Evolutionary conservation across 208 protist species (phyloP).

Genomic region (Trypanosoma theileri): DNA sequence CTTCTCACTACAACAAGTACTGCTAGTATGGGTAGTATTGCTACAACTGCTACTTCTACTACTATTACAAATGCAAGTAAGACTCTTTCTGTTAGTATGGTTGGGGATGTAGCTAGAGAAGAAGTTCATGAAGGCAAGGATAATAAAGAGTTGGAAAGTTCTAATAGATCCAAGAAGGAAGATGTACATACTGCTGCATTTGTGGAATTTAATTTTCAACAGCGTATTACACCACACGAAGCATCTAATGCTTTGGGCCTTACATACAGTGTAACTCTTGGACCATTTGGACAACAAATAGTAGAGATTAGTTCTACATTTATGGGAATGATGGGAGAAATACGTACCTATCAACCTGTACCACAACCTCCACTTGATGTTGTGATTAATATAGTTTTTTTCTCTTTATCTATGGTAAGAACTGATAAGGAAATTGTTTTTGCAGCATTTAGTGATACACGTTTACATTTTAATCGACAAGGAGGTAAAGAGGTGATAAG

Average conservation of each 20-base stretch:
- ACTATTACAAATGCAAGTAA: not conserved
- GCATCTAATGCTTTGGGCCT: conserved; percentile 35
- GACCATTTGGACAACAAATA: conserved; percentile 59
- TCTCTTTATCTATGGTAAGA: conserved; percentile 69
- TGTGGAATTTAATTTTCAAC: conserved; percentile 32
- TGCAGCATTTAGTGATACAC: conserved; percentile 59
- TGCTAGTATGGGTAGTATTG: not conserved
- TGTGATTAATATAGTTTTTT: conserved; percentile 56
- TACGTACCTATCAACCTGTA: conserved; percentile 16
- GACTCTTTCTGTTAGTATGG: not conserved
- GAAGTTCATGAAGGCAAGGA: not conserved
- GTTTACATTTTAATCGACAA: conserved; percentile 58
- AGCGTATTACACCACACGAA: conserved; percentile 28
- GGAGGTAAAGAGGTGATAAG: conserved; percentile 44
- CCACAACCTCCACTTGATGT: conserved; percentile 56
- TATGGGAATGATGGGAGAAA: conserved; percentile 18
- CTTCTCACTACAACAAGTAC: not conserved
- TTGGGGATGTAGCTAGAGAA: not conserved
- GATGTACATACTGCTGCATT: not conserved
- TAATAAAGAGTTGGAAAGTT: not conserved
- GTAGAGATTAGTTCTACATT: conserved; percentile 44
- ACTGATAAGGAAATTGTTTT: conserved; percentile 70
- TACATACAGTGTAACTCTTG: conserved; percentile 48
- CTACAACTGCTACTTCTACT: conserved; percentile 2
- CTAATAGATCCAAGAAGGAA: not conserved